Base-by-base conservation (phyloP, 129 eudicot species). In the Escallonia herrerae region DNA sequence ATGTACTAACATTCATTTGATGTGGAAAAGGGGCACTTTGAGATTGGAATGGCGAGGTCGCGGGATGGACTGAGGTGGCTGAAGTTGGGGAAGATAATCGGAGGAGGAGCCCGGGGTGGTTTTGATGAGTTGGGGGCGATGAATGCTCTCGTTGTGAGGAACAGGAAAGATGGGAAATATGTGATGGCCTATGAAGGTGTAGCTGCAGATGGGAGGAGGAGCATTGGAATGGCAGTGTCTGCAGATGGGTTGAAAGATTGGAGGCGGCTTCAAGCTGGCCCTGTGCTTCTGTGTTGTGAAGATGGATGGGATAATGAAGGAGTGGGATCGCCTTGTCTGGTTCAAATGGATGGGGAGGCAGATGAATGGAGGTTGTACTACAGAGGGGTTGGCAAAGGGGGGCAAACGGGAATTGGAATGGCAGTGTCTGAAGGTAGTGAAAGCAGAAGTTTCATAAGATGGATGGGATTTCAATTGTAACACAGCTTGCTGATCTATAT, bases 131-230 rank as follows among this genome's bases (percentile, higher is more conserved):
- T 33, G 43, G 97, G 97, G 3, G 82, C 67, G 33, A 53, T 79
- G 76, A 83, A 91, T 74, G 82, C 96, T 46, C 68, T 77, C 50
- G 96, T 85, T 9, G 79, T 81, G 66, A 85, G 77, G 76, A 68
- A 81, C 40, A 70, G 65, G 71, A 87, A 68, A 73, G 90, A 80
- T 68, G 97, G 97, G 56, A 80, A 79, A 15, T 91, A 91, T 77
- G n/a, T 83, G 79, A 87, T 91, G 97, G 97, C 76, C 66, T 91
- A 85, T 76, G 97, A 91, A 86, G 97, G 97, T 33, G 85, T 91
- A 66, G 84, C 70, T 67, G 83, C 51, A 9, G 76, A 80, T 67
- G 97, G 96, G 62, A 71, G 49, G 60, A 75, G 89, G 78, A 83
- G 88, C 11, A 76, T 91, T 15, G 96, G 97, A 56, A 2, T 91